phyloP scores from a whole-genome alignment of 805 yeast species.

The Barnettozyma californica region DNA sequence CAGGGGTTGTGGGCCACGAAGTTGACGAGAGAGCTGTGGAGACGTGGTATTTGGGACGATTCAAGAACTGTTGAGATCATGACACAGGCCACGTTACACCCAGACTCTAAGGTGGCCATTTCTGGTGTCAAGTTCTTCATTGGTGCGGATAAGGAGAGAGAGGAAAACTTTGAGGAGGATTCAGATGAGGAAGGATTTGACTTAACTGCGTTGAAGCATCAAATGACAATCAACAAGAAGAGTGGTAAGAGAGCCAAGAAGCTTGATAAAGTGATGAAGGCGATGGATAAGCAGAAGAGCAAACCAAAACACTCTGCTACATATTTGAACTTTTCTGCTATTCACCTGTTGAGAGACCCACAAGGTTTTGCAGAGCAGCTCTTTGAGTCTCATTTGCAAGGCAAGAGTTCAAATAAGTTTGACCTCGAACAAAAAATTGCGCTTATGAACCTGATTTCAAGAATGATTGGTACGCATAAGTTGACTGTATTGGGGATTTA shows the following conservation, averaged over 20 bases:
- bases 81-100: constrained; percentile 92
- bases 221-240: constrained; percentile 78
- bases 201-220: constrained; percentile 69
- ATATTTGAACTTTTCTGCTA: constrained; percentile 87
- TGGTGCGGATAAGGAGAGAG: constrained; percentile 93
- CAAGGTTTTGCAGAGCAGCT: constrained; percentile 93
- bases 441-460: constrained; percentile 79
- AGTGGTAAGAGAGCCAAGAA: constrained; percentile 75
- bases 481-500: constrained; percentile 85
- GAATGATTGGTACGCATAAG: constrained; percentile 93
- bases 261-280: constrained; percentile 66
- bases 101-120: constrained; percentile 77
- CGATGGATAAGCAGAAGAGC: constrained; percentile 63
- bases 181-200: constrained; percentile 71
- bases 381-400: constrained; percentile 64
- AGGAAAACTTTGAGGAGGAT: constrained; percentile 71
- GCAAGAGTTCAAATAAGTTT: constrained; percentile 64
- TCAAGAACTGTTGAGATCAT: constrained; percentile 94
- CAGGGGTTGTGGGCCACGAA: constrained; percentile 96
- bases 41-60: constrained; percentile 98
- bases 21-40: constrained; percentile 92
- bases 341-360: constrained; percentile 91
- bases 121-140: constrained; percentile 89
- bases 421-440: constrained; percentile 85
- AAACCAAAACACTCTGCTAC: constrained; percentile 53